A percentile compares a stretch with the other conserved stretches of the same genome.
Conservation (phyloP, 2,329 filamentous ascomycete species). For the Incumbomyces delicatus region DNA sequence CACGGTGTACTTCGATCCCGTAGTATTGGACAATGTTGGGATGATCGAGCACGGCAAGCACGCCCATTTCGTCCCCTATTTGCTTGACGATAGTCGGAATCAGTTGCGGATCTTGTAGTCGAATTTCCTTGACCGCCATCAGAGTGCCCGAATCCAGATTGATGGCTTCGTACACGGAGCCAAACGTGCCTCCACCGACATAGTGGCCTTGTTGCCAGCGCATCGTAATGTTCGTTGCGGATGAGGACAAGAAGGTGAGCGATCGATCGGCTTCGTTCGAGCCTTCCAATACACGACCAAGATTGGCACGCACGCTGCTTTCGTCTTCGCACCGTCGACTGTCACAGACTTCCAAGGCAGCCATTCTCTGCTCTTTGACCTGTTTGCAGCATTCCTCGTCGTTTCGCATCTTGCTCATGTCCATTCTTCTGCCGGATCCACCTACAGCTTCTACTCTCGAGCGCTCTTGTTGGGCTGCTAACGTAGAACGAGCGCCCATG, state of each 20-base stretch:
- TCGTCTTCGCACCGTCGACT: conserved; percentile 67
- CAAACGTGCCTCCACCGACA: conserved; percentile 92
- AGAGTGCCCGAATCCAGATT: conserved; percentile 91
- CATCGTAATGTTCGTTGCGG: conserved; percentile 87
- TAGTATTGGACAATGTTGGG: conserved; percentile 97
- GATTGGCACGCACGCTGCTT: conserved; percentile 65
- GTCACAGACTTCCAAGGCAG: conserved; percentile 66
- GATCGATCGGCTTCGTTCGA: conserved; percentile 94
- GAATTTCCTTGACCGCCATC: conserved; percentile 98
- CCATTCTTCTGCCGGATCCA: conserved; percentile 61
- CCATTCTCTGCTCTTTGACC: conserved; percentile 65
- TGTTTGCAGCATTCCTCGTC: conserved; percentile 76
- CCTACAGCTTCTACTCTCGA: conserved; percentile 73
- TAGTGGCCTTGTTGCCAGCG: conserved; percentile 99
- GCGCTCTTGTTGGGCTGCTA: conserved; percentile 89
- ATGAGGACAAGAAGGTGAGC: conserved; percentile 84
- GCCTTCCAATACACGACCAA: conserved; percentile 85
- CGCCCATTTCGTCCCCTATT: conserved; percentile 94
- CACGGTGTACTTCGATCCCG: conserved; percentile 93
- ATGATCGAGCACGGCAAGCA: conserved; percentile 89
- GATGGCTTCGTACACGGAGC: conserved; percentile 93
- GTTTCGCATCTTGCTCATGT: conserved; percentile 62
- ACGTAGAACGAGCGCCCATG: conserved; percentile 87
- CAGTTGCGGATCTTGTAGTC: conserved; percentile 88
- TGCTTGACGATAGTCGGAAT: conserved; percentile 90